Conservation (phyloP, 805 yeast species). For the Ogataea ganodermae region DNA sequence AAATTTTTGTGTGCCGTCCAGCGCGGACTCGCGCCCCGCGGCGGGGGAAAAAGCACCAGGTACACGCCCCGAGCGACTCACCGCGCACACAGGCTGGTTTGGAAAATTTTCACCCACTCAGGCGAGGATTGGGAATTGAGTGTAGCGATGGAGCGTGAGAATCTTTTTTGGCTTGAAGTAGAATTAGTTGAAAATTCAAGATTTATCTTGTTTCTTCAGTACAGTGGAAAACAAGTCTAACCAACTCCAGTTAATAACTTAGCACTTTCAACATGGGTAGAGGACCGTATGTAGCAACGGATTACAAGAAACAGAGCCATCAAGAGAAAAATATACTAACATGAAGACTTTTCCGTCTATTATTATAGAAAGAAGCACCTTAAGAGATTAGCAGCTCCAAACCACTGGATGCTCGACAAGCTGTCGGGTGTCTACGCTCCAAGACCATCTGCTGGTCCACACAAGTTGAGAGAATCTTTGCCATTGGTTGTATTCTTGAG, state of each 20-base stretch:
- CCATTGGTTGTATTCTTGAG: conserved; percentile 96
- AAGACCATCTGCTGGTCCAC: conserved; percentile 99
- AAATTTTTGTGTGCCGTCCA: conserved; percentile 1
- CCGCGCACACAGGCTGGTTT: conserved; percentile 6
- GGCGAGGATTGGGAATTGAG: conserved; percentile 13
- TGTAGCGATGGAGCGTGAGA: conserved; percentile 12
- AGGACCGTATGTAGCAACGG: conserved; percentile 61
- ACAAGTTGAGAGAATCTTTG: conserved; percentile 96
- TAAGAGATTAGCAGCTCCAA: conserved; percentile 99
- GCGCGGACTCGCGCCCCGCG: conserved; percentile 1
- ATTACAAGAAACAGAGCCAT: not conserved
- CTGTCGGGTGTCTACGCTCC: conserved; percentile 99
- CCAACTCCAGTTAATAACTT: conserved; percentile 9
- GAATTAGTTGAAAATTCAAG: conserved; percentile 3
- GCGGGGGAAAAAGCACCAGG: not conserved
- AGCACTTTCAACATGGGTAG: conserved; percentile 59
- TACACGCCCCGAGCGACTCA: not conserved
- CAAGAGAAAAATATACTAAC: conserved; percentile 1
- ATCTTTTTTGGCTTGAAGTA: conserved; percentile 5
- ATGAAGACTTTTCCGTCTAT: not conserved
- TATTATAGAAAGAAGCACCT: conserved; percentile 88
- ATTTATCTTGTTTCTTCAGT: conserved; percentile 6
- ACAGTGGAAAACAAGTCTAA: conserved; percentile 5
- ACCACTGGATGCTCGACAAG: conserved; percentile 99
- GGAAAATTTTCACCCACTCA: conserved; percentile 12